Conservation (phyloP, 2,329 filamentous ascomycete species). For the Elsinoe batatas region DNA sequence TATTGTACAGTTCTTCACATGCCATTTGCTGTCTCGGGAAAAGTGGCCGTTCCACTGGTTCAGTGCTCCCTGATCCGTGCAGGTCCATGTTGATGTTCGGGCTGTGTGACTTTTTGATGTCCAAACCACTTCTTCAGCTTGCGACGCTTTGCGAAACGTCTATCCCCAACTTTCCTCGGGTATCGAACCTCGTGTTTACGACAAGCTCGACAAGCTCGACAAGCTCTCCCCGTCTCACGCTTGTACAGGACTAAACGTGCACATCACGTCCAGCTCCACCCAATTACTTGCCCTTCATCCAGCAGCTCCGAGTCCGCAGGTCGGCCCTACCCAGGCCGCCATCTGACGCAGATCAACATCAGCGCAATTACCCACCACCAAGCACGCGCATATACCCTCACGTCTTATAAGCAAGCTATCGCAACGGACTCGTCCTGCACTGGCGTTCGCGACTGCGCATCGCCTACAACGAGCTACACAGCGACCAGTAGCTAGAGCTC, state of each 20-base stretch:
- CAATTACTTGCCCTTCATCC: not conserved
- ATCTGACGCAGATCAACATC: slow-evolving; percentile 9
- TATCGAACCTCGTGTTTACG: not conserved
- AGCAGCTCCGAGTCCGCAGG: not conserved
- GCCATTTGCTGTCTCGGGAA: slow-evolving; percentile 2
- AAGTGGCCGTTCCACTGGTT: not conserved
- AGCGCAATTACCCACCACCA: not conserved
- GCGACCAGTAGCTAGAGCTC: not conserved
- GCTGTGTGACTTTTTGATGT: not conserved
- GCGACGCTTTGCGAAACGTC: slow-evolving; percentile 5
- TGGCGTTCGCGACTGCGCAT: no score
- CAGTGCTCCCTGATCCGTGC: slow-evolving; percentile 3
- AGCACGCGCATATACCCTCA: not conserved
- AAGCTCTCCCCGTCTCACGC: not conserved
- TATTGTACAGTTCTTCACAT: not conserved
- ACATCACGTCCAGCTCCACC: not conserved
- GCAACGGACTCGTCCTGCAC: no score
- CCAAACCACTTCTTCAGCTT: not conserved
- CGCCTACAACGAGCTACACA: not conserved
- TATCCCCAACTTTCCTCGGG: slow-evolving; percentile 2
- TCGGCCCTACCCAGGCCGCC: slow-evolving; percentile 3
- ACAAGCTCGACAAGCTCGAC: not conserved
- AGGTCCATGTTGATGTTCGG: slow-evolving; percentile 4
- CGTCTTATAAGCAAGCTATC: not conserved
- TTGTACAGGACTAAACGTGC: not conserved